Conservation (phyloP, 23 red algal genomes). For the Cyanidioschyzon merolae region DNA sequence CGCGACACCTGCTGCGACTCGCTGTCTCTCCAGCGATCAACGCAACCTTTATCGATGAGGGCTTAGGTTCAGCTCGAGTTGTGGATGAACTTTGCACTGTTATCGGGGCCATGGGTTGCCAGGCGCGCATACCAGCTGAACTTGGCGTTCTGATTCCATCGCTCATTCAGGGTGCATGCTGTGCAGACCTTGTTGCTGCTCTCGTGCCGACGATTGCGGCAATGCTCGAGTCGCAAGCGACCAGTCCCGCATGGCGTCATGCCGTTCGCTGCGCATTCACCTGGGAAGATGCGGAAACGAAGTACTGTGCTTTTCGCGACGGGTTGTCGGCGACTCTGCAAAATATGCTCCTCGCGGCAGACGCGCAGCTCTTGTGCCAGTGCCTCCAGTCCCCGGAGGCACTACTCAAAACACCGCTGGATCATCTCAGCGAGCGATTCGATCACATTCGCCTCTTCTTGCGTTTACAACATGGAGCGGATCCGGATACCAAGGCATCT, state of each 20-base stretch:
- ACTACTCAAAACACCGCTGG: not conserved
- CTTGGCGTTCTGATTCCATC: not conserved
- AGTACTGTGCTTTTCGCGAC: constrained; percentile 9
- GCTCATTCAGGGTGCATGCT: not conserved
- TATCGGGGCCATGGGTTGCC: not conserved
- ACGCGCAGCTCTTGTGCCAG: not conserved
- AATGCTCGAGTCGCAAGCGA: not conserved
- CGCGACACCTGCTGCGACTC: not conserved
- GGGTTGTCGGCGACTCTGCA: not conserved
- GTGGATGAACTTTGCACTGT: not conserved
- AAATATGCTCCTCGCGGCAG: not conserved
- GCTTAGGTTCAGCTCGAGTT: not conserved
- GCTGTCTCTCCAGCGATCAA: not conserved
- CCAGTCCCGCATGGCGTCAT: not conserved
- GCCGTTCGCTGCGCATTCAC: not conserved
- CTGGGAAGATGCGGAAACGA: not conserved
- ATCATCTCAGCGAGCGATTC: not conserved
- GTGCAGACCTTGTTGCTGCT: not conserved
- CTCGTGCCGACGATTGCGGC: not conserved
- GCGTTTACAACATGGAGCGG: too few species aligned
- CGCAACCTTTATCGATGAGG: not conserved
- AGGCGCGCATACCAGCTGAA: not conserved
- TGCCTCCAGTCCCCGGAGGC: not conserved
- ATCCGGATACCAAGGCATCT: too few species aligned
- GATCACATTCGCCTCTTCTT: not conserved